Evolutionary conservation across 768 basidiomycete species (phyloP), one percentile per base, ranked within the genome.

Genomic region (Gloeopeniophorella convolvens): DNA sequence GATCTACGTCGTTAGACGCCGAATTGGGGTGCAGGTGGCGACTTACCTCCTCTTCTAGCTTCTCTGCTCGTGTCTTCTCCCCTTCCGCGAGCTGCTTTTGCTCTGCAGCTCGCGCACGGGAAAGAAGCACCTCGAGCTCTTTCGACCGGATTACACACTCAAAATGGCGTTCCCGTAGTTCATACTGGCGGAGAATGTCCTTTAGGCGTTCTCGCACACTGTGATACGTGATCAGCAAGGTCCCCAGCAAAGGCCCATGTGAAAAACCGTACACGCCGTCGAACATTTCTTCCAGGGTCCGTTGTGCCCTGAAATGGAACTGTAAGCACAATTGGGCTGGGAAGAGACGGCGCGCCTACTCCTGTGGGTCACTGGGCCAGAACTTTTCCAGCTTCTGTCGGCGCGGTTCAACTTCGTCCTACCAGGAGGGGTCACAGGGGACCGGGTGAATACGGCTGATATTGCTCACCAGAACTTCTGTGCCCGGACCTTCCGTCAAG

Each of bases 101-200:
- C 61, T 92, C 90, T 9, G 89, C 88, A 21, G 87, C 84, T 65
- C 89, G 82, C 35, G 90, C 90, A 27, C 89, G 80, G 41, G 90
- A 89, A 13, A 93, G 73, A 16, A 93, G 68, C 13, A 93, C 86
- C 63, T 93, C 90, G 20, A 93, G 76, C 66, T 93, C 90, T 67
- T 93, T 93, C 35, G 90, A 92, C 34, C 90, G 85, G 48, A 93
- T 83, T 24, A 93, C 85, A 56, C 88, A 90, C 69, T 92, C 90
- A 59, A 92, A 93, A 72, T 93, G 90, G 63, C 82, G 83, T 70
- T 93, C 90, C 52, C 90, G 84, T 48, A 91, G 79, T 62, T 93
- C 85, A 62, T 93, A 93, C 62, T 91, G 89, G 21, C 82, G 80
- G 36, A 93, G 78, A 30, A 93, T 78, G 59, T 90, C 86, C 62